Base-by-base conservation (phyloP, 1,284 basidiomycete species). In the Lignosus rhinocerotis region DNA sequence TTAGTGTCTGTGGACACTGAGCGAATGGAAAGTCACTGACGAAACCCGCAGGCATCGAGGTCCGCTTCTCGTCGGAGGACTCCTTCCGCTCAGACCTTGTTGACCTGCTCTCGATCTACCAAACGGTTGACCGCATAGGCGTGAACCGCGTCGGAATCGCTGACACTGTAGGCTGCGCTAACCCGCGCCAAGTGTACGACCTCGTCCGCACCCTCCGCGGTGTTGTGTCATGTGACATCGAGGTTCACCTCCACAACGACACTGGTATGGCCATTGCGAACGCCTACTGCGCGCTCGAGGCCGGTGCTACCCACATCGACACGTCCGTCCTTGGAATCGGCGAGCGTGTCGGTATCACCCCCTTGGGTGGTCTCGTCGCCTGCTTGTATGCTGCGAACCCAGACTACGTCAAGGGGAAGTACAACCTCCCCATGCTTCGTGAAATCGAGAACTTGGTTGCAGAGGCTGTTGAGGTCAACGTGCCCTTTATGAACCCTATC, bases 61-160 rank as follows among this genome's bases (percentile, higher is more conserved):
- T 99, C 75, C 93, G 97, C 62, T 99, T 99, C 86, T 99, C 96
- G 32, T 97, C 96, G 36, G 97, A 99, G 77, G 97, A 99, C 77
- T 98, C 94, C 39, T 99, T 99, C 93, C 93, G 97, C 66, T 99
- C 96, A 67, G 96, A 99, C 77, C 87, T 99, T 61, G 97, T 99
- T 75, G 97, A 99, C 80, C 84, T 99, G 50, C 85, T 99, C 55
- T 96, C 93, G 51, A 98, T 99, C 79, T 99, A 99, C 84, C 94
- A 97, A 77, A 97, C 96, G 53, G 97, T 99, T 56, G 97, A 99
- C 83, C 98, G 98, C 84, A 96, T 99, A 70, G 97, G 97, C 61
- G 96, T 99, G 55, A 96, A 99, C 83, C 90, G 97, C 67, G 97
- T 99, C 66, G 97, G 97, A 75, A 96, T 99, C 66, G 97, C 97